Base-by-base conservation (phyloP, 352 stramenopile genomes). In the Globisporangium camurandrum region DNA sequence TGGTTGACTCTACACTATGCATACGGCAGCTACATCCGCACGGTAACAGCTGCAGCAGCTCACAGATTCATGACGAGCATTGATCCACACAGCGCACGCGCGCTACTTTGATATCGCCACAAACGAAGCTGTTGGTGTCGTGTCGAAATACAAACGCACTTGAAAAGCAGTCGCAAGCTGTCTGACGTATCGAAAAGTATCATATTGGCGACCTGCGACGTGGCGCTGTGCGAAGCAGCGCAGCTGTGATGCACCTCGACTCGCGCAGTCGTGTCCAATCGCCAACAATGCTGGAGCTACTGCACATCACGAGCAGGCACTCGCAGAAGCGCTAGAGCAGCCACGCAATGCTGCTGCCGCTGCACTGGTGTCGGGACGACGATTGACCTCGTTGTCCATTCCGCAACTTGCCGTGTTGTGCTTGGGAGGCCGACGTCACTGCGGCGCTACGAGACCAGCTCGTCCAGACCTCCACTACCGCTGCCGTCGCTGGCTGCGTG, bases 371-470 rank as follows among this genome's bases (percentile, higher is more conserved):
- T 34, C 30, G 30, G 12, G 8, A 14, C 30, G 30, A 34, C 30
- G 30, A 4, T 12, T 34, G n/a, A n/a, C n/a, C n/a, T n/a, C n/a
- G n/a, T 17, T n/a, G 22, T 41, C 38, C 53, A 59, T 23, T 59
- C 41, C 19, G 17, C 41, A 54, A 59, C 40, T 51, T 34, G 23
- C 53, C 38, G 17, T 19, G 28, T 27, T 49, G 45, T 59, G 45
- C 47, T 52, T 59, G 37, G 48, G 37, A 46, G 27, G 26, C 27
- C 39, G 37, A 52, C 48, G 46, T 30, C 22, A n/a, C n/a, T n/a
- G n/a, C 33, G 33, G 30, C 47, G 23, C 34, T 42, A 59, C 53
- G 46, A 49, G 53, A 49, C 14, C 50, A 46, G 19, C 50, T 50
- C 50, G 50, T 57, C 50, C 41, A 7, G 8, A 34, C 8, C n/a